phyloP scores from a whole-genome alignment of 1,284 basidiomycete species.

The Albatrellus sp. region DNA sequence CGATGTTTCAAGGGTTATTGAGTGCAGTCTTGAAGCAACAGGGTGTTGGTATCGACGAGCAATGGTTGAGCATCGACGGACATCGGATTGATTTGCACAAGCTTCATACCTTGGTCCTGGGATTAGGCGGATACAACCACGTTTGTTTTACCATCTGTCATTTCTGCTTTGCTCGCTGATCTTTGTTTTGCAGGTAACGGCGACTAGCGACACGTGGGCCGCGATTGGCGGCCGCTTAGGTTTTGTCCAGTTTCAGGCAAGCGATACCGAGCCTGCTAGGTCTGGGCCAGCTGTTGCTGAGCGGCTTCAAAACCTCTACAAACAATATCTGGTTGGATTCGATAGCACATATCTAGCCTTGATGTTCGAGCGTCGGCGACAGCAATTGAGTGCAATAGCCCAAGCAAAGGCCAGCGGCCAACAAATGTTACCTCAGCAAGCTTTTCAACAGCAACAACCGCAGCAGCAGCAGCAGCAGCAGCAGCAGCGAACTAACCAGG shows the following conservation, averaged over 20 bases:
- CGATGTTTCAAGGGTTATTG: background rate
- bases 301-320: slow-evolving; percentile 47
- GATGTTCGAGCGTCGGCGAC: slow-evolving; percentile 7
- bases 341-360: slow-evolving; percentile 37
- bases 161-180: background rate
- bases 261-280: slow-evolving; percentile 39
- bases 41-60: slow-evolving; percentile 24
- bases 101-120: slow-evolving; percentile 45
- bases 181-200: slow-evolving; percentile 29
- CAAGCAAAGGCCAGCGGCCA: slow-evolving; percentile 4
- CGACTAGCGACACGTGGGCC: slow-evolving; percentile 45
- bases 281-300: slow-evolving; percentile 47
- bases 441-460: slow-evolving; percentile 6
- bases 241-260: slow-evolving; percentile 47
- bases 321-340: slow-evolving; percentile 41
- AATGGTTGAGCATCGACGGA: slow-evolving; percentile 33
- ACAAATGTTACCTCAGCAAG: slow-evolving; percentile 5
- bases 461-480: slow-evolving; percentile 6
- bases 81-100: slow-evolving; percentile 41
- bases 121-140: slow-evolving; percentile 34
- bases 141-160: slow-evolving; percentile 23
- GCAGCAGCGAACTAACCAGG: background rate
- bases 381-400: slow-evolving; percentile 4
- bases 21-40: too few species aligned
- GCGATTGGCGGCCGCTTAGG: slow-evolving; percentile 53